Evolutionary conservation across 2,329 filamentous ascomycete genomes (phyloP), one percentile per base, ranked within the genome.

Genomic region (Ceratocystis cacaofunesta): DNA sequence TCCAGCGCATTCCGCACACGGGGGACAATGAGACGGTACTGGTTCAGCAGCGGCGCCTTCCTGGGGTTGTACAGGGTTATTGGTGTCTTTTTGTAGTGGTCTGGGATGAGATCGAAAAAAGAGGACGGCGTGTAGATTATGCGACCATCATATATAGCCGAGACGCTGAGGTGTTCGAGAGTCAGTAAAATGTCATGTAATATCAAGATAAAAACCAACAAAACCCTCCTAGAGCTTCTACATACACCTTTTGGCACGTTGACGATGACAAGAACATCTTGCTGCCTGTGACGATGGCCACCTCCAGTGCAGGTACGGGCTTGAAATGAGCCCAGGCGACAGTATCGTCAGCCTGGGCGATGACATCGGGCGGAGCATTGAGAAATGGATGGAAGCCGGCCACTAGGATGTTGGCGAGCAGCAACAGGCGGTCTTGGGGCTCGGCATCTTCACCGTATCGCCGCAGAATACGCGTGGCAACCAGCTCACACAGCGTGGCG

Each of bases 361-460:
- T 48, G 50, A 92, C 80, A 65, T 87, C 81, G 0, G 79, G 76
- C 0, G 90, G 90, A 0, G 89, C 89, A 69, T 89, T 89, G 74
- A 94, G 89, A 70, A 94, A 94, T 1, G 90, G 89, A 70, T 91
- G 87, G 70, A 95, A 94, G 15, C 88, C 88, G 17, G 89, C 88
- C 15, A 95, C 87, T 22, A 94, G 81, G 41, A 94, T 87, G 70
- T 92, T 88, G 5, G 89, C 85, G 5, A 94, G 79, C 25, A 90
- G 77, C 3, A 94, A 77, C 12, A 94, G 79, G 0, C 89, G 88
- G 30, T 85, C 79, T 0, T 84, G 78, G 4, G 87, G 88, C 15
- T 85, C 82, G 67, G 89, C 85, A 70, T 91, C 86, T 75, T 94
- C 89, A 70, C 89, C 86, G 71, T 89, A 91, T 63, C 88, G 85